Conservation (phyloP, 31 red algal species). For the Odonthalia washingtoniensis region DNA sequence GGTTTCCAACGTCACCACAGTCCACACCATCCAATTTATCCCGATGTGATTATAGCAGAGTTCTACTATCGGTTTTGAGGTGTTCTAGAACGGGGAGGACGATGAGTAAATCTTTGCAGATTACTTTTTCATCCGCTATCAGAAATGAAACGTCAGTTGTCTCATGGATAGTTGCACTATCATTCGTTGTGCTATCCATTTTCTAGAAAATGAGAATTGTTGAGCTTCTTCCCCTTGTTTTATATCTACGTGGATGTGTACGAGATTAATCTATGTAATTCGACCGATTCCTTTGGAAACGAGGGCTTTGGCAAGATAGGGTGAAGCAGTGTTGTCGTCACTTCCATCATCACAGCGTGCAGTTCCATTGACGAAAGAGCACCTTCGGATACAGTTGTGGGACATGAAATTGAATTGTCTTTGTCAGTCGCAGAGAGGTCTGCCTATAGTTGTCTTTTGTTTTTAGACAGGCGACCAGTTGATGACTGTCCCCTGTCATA, state of each 20-base stretch:
- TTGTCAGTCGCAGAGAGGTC: not conserved
- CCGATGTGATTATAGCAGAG: not conserved
- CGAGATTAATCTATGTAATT: not conserved
- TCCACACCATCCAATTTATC: not conserved
- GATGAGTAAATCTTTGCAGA: constrained; percentile 12
- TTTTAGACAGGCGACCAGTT: not conserved
- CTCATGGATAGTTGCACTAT: not conserved
- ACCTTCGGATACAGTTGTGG: not conserved
- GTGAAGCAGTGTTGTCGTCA: not conserved
- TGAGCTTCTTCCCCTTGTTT: not conserved
- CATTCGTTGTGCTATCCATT: not conserved
- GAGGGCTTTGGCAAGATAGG: not conserved
- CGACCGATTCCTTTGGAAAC: constrained; percentile 10
- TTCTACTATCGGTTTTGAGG: not conserved
- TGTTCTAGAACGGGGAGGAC: not conserved
- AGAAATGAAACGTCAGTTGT: constrained; percentile 14
- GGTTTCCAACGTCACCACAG: constrained; percentile 6
- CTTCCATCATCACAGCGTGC: constrained; percentile 8
- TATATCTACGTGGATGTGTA: not conserved
- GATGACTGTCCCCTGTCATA: not conserved
- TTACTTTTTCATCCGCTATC: not conserved
- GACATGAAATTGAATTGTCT: not conserved
- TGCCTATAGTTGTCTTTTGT: not conserved
- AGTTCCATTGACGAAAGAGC: not conserved
- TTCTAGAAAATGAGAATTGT: not conserved